phyloP scores from a whole-genome alignment of 257 asterid species.

The Gentiana straminea region DNA sequence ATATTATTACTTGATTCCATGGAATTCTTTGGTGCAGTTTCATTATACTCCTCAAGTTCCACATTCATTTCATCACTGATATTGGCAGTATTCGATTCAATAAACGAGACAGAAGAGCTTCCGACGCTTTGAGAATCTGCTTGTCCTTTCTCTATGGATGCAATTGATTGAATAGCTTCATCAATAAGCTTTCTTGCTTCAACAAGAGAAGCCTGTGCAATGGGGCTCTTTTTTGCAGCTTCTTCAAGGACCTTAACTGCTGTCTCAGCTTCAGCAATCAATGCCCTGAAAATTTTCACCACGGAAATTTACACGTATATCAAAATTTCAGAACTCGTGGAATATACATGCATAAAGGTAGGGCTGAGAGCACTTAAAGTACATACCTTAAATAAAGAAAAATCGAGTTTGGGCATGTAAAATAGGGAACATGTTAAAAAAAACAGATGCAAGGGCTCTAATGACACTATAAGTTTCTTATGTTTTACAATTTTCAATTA shows the following conservation, averaged over 20 bases:
- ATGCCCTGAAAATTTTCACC: slow-evolving; percentile 32
- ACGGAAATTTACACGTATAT: no score
- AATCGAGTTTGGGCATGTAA: no score
- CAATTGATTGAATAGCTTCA: slow-evolving; percentile 52
- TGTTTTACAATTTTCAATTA: no score
- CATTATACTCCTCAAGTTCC: slow-evolving; percentile 12
- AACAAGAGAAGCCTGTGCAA: slow-evolving; percentile 55
- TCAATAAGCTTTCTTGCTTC: slow-evolving; percentile 72
- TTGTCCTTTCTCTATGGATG: slow-evolving; percentile 43
- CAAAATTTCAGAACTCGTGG: no score
- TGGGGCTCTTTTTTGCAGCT: slow-evolving; percentile 55
- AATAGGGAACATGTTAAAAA: no score
- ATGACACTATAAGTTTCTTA: no score
- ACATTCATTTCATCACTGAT: slow-evolving; percentile 8
- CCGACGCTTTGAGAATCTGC: slow-evolving; percentile 8
- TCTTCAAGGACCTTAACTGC: slow-evolving; percentile 73
- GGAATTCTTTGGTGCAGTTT: slow-evolving; percentile 13
- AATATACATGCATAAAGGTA: no score
- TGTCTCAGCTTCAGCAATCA: slow-evolving; percentile 91
- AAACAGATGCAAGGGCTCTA: no score
- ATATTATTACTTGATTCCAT: slow-evolving; percentile 10
- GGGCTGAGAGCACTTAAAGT: no score
- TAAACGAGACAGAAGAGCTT: slow-evolving; percentile 13
- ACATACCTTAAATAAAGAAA: no score
- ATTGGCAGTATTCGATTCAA: background rate